phyloP scores from a whole-genome alignment of 768 basidiomycete genomes.

The Coprinopsis cinerea region DNA sequence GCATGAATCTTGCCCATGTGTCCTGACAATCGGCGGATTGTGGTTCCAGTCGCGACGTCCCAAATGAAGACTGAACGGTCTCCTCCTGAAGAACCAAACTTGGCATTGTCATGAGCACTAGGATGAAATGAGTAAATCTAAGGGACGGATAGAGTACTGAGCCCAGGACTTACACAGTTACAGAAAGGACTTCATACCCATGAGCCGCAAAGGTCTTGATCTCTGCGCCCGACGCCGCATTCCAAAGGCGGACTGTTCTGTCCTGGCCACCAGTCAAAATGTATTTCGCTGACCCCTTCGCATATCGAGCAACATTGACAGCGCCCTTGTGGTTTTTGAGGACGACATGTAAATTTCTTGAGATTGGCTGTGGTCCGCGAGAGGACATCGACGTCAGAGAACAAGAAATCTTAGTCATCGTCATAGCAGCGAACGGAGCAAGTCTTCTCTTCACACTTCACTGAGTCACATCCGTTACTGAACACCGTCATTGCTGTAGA shows the following conservation, averaged over 20 bases:
- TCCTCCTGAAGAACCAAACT: slow-evolving; percentile 90
- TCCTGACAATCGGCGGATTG: slow-evolving; percentile 76
- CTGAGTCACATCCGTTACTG: background rate
- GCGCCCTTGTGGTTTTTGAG: slow-evolving; percentile 72
- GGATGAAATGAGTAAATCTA: background rate
- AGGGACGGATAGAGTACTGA: background rate
- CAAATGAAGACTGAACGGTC: slow-evolving; percentile 91
- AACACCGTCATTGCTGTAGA: slow-evolving; percentile 7
- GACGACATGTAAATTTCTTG: slow-evolving; percentile 58
- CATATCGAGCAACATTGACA: slow-evolving; percentile 87
- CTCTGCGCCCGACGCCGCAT: slow-evolving; percentile 77
- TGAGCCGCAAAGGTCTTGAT: slow-evolving; percentile 90
- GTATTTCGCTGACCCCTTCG: slow-evolving; percentile 84
- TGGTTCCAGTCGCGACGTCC: slow-evolving; percentile 89
- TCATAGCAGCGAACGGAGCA: background rate
- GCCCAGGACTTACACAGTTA: slow-evolving; percentile 64
- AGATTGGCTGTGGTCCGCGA: slow-evolving; percentile 44
- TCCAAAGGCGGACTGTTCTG: slow-evolving; percentile 86
- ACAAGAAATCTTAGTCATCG: slow-evolving; percentile 7
- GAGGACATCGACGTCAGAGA: slow-evolving; percentile 38
- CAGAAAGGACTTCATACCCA: slow-evolving; percentile 90
- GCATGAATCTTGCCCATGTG: slow-evolving; percentile 88
- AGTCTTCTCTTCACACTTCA: slow-evolving; percentile 1
- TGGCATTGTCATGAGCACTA: slow-evolving; percentile 89
- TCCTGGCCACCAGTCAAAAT: slow-evolving; percentile 93